A percentile compares a stretch with the other conserved stretches of the same genome.
Conservation (phyloP, 2,329 filamentous ascomycete species). For the Xylaria sp. region DNA sequence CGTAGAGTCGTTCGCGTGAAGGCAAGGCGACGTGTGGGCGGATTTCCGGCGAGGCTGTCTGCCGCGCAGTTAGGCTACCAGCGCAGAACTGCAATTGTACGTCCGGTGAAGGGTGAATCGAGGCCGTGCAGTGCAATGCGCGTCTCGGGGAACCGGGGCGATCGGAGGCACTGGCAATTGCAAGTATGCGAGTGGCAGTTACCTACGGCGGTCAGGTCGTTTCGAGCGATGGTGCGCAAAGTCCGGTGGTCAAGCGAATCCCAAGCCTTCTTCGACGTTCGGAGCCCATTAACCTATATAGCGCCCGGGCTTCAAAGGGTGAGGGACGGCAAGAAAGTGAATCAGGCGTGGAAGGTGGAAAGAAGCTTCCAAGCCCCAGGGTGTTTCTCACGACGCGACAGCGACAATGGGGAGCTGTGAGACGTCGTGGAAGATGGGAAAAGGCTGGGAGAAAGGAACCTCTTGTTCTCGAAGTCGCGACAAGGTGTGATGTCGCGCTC, state of each 20-base stretch:
- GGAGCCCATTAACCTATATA: slow-evolving; percentile 45
- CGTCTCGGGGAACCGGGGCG: slow-evolving; percentile 15
- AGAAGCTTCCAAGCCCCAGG: slow-evolving; percentile 45
- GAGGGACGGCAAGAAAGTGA: slow-evolving; percentile 38
- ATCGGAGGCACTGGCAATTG: slow-evolving; percentile 17
- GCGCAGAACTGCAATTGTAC: slow-evolving; percentile 29
- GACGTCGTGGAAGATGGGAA: slow-evolving; percentile 32
- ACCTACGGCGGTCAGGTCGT: slow-evolving; percentile 17
- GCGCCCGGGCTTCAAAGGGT: slow-evolving; percentile 35
- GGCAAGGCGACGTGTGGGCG: slow-evolving; percentile 31
- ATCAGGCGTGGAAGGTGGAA: slow-evolving; percentile 44
- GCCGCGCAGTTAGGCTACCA: slow-evolving; percentile 39
- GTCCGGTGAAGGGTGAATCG: slow-evolving; percentile 22
- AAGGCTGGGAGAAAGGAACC: slow-evolving; percentile 39
- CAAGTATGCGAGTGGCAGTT: slow-evolving; percentile 26
- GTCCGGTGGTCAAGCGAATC: slow-evolving; percentile 39
- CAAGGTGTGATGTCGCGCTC: slow-evolving; percentile 42
- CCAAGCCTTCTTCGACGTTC: slow-evolving; percentile 43
- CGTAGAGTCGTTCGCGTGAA: slow-evolving; percentile 17
- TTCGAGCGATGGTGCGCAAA: slow-evolving; percentile 35
- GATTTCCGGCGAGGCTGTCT: slow-evolving; percentile 40
- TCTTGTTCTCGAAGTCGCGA: slow-evolving; percentile 48
- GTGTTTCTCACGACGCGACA: slow-evolving; percentile 42
- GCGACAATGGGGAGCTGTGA: slow-evolving; percentile 34
- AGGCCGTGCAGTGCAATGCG: slow-evolving; percentile 26